Evolutionary conservation across 768 basidiomycete species (phyloP).

Genomic region (Mrakia blollopis): DNA sequence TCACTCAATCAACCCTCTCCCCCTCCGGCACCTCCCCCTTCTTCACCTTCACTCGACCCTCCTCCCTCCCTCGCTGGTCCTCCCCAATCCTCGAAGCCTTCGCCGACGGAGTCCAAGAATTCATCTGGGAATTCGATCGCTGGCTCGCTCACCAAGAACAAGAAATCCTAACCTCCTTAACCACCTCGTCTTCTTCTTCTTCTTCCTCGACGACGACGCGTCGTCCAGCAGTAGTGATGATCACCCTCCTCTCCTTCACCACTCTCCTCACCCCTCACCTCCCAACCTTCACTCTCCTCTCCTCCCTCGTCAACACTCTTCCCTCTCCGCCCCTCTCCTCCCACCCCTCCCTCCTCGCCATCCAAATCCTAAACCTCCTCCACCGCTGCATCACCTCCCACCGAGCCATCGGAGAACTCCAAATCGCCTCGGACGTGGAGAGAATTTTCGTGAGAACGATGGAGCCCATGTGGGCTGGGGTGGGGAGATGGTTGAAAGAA

Average conservation of each 20-base stretch:
- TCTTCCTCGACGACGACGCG: too few relatives aligned
- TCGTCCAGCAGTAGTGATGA: too few relatives aligned
- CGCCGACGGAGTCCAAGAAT: neutral
- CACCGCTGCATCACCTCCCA: neutral
- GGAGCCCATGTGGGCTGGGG: neutral
- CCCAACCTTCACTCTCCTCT: neutral
- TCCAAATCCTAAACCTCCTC: neutral
- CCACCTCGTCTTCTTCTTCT: neutral
- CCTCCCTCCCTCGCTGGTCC: neutral
- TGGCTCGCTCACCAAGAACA: conserved; percentile 1
- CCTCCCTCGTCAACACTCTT: neutral
- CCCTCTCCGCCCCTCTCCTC: neutral
- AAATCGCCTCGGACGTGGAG: neutral
- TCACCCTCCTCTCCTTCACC: neutral
- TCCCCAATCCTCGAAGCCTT: neutral
- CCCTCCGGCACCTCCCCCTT: neutral
- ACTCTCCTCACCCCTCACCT: neutral
- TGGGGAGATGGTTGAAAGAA: neutral
- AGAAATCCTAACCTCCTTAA: neutral
- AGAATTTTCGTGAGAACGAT: neutral
- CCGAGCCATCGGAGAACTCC: neutral
- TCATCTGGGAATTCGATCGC: neutral
- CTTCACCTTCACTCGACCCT: too few relatives aligned
- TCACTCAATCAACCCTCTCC: neutral
- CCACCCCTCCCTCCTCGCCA: neutral